A percentile compares a stretch with the other conserved stretches of the same genome.
Evolutionary conservation across 2,329 filamentous ascomycete genomes (phyloP).

Genomic region (Botryotinia narcissicola): DNA sequence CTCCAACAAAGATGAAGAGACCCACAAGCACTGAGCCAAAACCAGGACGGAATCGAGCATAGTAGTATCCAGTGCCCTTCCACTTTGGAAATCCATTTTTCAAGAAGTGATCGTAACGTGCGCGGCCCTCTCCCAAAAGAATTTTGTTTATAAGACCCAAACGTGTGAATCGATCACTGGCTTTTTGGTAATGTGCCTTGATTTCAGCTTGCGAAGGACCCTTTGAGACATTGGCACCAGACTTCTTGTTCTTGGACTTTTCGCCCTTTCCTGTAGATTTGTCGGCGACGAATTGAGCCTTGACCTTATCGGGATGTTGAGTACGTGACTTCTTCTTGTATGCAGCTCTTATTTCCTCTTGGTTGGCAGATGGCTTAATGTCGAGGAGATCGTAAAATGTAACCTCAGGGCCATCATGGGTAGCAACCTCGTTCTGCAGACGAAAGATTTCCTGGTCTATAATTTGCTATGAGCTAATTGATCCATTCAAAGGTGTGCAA

Average conservation of each 20-base stretch:
- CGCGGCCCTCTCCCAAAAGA: conserved; percentile 74
- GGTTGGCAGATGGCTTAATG: conserved; percentile 67
- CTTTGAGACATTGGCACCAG: conserved; percentile 65
- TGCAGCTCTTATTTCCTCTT: conserved; percentile 89
- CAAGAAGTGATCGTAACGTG: conserved; percentile 93
- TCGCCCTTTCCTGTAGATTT: conserved; percentile 51
- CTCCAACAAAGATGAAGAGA: conserved; percentile 78
- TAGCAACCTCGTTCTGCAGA: conserved; percentile 79
- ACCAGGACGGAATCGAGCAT: conserved; percentile 87
- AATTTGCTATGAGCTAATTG: conserved; percentile 28
- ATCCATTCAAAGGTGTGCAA: not conserved
- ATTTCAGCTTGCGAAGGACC: conserved; percentile 72
- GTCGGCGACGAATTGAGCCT: conserved; percentile 73
- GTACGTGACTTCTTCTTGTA: conserved; percentile 83
- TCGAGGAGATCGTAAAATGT: conserved; percentile 96
- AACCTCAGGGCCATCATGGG: conserved; percentile 70
- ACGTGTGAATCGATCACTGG: conserved; percentile 78
- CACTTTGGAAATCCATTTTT: conserved; percentile 90
- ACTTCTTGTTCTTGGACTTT: conserved; percentile 52
- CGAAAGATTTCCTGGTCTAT: conserved; percentile 98
- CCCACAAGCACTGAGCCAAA: conserved; percentile 80
- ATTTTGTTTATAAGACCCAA: conserved; percentile 83
- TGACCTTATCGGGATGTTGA: conserved; percentile 94
- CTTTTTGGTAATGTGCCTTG: conserved; percentile 74
- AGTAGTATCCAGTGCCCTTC: conserved; percentile 99